These are phyloP conservation scores for Sarocladiaceae sp. DNA, from an alignment of 2,329 filamentous ascomycete genomes.

Conservation along the genomic window DNA sequence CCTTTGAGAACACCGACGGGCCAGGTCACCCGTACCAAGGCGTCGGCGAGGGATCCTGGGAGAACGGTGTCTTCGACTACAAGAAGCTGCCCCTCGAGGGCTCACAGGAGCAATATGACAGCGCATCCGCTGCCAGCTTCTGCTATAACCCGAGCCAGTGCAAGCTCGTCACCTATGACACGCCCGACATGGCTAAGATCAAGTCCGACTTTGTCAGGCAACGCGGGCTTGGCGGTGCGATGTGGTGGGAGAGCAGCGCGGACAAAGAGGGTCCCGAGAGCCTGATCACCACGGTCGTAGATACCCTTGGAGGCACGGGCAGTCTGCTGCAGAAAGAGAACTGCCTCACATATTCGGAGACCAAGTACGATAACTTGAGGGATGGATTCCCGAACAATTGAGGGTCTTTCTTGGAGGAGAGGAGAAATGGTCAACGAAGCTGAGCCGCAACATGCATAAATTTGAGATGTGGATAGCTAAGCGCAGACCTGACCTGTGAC, in stretches of 20 bases:
- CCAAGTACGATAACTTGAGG: conserved; percentile 67
- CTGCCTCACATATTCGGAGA: conserved; percentile 58
- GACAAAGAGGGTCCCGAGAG: conserved; percentile 65
- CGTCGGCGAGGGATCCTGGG: conserved; percentile 77
- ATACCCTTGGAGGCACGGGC: conserved; percentile 49
- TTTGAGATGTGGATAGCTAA: too few relatives aligned
- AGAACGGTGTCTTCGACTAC: conserved; percentile 82
- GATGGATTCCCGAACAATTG: conserved; percentile 48
- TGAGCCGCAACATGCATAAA: too few relatives aligned
- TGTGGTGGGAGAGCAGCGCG: conserved; percentile 94
- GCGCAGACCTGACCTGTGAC: too few relatives aligned
- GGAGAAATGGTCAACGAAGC: too few relatives aligned
- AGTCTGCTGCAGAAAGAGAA: conserved; percentile 52
- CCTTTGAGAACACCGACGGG: conserved; percentile 76
- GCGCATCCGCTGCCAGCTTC: conserved; percentile 65
- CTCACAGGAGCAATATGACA: conserved; percentile 60
- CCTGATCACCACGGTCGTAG: conserved; percentile 63
- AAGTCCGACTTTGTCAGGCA: conserved; percentile 72
- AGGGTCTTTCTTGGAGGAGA: too few relatives aligned
- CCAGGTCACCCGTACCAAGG: conserved; percentile 66
- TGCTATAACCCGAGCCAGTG: conserved; percentile 63
- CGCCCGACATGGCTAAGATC: conserved; percentile 55
- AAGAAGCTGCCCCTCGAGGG: conserved; percentile 73
- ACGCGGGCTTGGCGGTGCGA: conserved; percentile 73
- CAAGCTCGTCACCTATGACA: conserved; percentile 78